Evolutionary conservation across 2,329 filamentous ascomycete species (phyloP), one percentile per base, ranked within the genome.

Genomic region (Neonectria magnoliae): DNA sequence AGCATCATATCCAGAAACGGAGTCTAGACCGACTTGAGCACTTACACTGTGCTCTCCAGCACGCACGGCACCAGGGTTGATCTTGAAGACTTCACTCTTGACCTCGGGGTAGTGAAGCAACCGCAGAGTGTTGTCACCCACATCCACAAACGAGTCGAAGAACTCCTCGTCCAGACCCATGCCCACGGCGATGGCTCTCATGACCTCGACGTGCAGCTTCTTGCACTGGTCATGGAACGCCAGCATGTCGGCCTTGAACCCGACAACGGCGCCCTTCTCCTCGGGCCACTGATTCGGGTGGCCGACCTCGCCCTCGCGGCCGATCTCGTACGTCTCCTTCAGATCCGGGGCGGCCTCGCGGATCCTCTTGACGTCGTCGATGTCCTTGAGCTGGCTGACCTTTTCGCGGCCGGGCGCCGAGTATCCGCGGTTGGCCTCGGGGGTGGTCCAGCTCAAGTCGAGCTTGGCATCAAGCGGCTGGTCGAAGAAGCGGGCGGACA

Each of bases 131-230:
- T 93, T 92, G 75, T 92, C 90, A 2, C 89, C 89, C 1, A 81
- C 87, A 71, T 91, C 87, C 0, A 93, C 90, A 75, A 87, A 97
- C 5, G 77, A 72, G 72, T 97, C 93, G 73, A 98, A 98, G 84
- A 91, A 97, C 4, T 72, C 73, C 73, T 90, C 86, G 0, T 89
- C 86, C 16, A 96, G 81, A 0, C 86, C 90, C 87, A 97, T 89
- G 0, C 91, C 93, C n/a, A 95, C 81, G 0, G 93, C 93, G 67
- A 97, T 93, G 9, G 93, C 92, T 5, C 91, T 84, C 93, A 97
- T 97, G 20, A 97, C 87, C 68, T 94, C 83, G 29, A 88, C 82
- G 77, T 98, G 92, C 60, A 98, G 78, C 14, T 81, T 76, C 77
- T 93, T 92, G 79, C 93, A 97, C 65, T 84, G 83, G n/a, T 84